A percentile compares a stretch with the other conserved stretches of the same genome.
Evolutionary conservation across 106 monocot genomes (phyloP).

Genomic region (Dioscorea dumetorum): DNA sequence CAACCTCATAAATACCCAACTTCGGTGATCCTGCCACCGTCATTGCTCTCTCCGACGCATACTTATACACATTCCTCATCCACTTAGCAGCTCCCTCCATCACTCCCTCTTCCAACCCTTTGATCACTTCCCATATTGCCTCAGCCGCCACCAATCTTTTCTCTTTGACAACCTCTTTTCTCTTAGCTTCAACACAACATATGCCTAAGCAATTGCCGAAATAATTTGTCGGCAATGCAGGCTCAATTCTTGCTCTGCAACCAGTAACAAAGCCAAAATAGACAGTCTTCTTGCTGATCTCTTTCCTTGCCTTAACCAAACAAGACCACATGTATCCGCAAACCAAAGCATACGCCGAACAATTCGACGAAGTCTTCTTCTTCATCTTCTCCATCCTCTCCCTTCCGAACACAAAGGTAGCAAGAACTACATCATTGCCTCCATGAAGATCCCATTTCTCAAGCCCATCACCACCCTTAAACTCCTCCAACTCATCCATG

Average conservation of each 20-base stretch:
- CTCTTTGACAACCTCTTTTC: slow-evolving; percentile 10
- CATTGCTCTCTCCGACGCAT: slow-evolving; percentile 7
- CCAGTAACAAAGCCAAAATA: slow-evolving; percentile 20
- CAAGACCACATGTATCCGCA: slow-evolving; percentile 29
- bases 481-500: not conserved
- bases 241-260: slow-evolving; percentile 14
- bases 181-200: slow-evolving; percentile 19
- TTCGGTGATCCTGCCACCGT: slow-evolving; percentile 44
- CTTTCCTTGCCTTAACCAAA: slow-evolving; percentile 9
- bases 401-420: slow-evolving; percentile 9
- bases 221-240: slow-evolving; percentile 22
- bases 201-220: slow-evolving; percentile 48
- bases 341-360: slow-evolving; percentile 17
- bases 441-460: slow-evolving; percentile 2
- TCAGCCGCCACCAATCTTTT: slow-evolving; percentile 2
- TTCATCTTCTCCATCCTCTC: slow-evolving; percentile 1
- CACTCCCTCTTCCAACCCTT: slow-evolving; percentile 18
- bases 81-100: slow-evolving; percentile 28
- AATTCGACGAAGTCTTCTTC: not conserved
- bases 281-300: not conserved
- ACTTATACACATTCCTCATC: slow-evolving; percentile 9
- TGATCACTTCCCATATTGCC: slow-evolving; percentile 37
- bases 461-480: not conserved
- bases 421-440: not conserved
- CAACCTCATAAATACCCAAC: slow-evolving; percentile 43